Evolutionary conservation across 106 monocot genomes (phyloP), one percentile per base, ranked within the genome.

Genomic region (Dendrobium catenatum): DNA sequence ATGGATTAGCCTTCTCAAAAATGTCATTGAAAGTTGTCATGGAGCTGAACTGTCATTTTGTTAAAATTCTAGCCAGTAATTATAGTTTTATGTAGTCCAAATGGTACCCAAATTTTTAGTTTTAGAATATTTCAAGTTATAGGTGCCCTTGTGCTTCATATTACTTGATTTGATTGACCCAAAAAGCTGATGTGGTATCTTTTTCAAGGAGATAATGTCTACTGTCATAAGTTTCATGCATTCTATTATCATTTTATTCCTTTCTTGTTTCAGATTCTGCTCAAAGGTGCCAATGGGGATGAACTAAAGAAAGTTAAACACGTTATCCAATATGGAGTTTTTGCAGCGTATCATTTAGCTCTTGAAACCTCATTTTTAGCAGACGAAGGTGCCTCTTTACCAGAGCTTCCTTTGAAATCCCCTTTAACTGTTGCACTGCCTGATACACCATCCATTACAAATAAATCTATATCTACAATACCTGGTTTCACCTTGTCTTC

Each of bases 321-420:
- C 86, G 89, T 94, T 78, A 51, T 96, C 20, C 96, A 94, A 75
- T 94, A 96, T 84, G 96, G 91, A 83, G 82, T 96, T 4, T 96
- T 96, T 89, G 93, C 90, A 73, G 96, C 96, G 18, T 96, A 96
- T 82, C 96, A 96, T 67, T 86, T 96, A 79, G 94, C 96, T 27
- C 79, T 96, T 24, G 96, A 96, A 86, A 96, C 94, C 41, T 96
- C 93, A 55, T 96, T 96, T 83, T 91, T 96, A 81, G 96, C 93
- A 7, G 96, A 96, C 86, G 96, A 94, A 86, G 96, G 96, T 55
- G 96, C 96, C 33, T 89, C 96, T 68, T 87, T 96, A 66, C 91
- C 96, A 16, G 96, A 93, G 83, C 84, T 96, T 80, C 89, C 90
- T 15, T 84, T 93, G 73, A 89, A 90, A 20, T 87, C 92, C 66